These are phyloP conservation scores for Colletotrichum sp. DNA, from an alignment of 2,329 filamentous ascomycete species.

Conservation along the genomic window DNA sequence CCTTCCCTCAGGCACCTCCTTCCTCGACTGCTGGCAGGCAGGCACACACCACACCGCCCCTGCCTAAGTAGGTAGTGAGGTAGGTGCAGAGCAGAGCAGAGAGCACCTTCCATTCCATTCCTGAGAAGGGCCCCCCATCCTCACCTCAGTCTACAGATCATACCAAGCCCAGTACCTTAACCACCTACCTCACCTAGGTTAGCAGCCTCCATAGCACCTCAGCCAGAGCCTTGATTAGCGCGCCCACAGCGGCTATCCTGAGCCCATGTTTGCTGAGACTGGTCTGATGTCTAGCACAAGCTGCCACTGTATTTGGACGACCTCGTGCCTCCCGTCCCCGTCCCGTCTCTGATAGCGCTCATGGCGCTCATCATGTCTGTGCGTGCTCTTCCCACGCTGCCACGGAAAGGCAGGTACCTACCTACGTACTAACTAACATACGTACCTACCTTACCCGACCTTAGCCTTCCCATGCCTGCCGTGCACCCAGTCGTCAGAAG, in stretches of 20 bases:
- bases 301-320: background rate
- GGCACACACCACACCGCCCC: background rate
- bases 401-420: background rate
- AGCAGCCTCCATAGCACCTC: background rate
- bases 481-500: background rate
- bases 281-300: background rate
- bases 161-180: background rate
- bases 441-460: background rate
- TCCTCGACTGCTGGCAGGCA: background rate
- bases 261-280: background rate
- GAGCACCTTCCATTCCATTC: background rate
- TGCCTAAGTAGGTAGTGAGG: background rate
- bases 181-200: background rate
- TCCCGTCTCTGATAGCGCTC: background rate
- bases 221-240: background rate
- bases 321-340: background rate
- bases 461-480: background rate
- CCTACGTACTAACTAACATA: background rate
- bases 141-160: background rate
- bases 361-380: background rate
- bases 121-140: background rate
- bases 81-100: background rate
- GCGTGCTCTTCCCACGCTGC: background rate
- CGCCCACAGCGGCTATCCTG: background rate
- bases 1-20: background rate